phyloP scores from a whole-genome alignment of 1,284 basidiomycete genomes.

The Hymenochaete sp. region DNA sequence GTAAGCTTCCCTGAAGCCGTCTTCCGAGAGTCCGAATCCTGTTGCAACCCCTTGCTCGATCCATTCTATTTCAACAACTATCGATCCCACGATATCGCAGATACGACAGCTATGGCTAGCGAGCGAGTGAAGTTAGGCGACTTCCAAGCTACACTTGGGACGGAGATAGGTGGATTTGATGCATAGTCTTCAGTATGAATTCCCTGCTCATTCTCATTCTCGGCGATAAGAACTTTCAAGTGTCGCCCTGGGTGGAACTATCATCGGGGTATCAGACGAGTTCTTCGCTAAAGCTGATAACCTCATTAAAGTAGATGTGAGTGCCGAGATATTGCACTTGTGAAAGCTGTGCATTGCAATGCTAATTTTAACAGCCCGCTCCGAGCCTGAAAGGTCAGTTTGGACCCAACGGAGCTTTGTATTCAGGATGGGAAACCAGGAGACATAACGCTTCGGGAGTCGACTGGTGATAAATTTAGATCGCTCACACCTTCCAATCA shows the following conservation, averaged over 20 bases:
- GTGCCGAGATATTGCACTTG: conserved; percentile 19
- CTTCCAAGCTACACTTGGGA: conserved; percentile 14
- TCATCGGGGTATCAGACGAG: conserved; percentile 83
- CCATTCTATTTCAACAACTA: too few species aligned
- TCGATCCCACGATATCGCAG: too few species aligned
- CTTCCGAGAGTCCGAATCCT: too few species aligned
- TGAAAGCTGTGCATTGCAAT: conserved; percentile 6
- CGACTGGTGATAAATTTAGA: conserved; percentile 63
- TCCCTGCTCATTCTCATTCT: conserved; percentile 1
- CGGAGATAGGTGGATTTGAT: conserved; percentile 14
- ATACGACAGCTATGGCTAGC: too few species aligned
- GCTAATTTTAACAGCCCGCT: conserved; percentile 47
- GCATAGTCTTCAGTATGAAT: neutral
- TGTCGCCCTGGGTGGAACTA: conserved; percentile 70
- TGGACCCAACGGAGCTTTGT: conserved; percentile 91
- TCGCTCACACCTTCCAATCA: conserved; percentile 1
- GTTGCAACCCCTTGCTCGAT: too few species aligned
- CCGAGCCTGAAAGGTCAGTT: conserved; percentile 86
- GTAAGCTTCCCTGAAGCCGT: too few species aligned
- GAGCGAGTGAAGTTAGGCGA: conserved; percentile 7
- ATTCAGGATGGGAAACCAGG: conserved; percentile 90
- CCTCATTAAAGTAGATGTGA: conserved; percentile 75
- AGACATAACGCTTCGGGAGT: conserved; percentile 82
- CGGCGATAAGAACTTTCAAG: conserved; percentile 97
- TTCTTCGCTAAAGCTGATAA: conserved; percentile 89